Base-by-base conservation (phyloP, 1,139 yeast species). In the Yamadazyma trypodendri region DNA sequence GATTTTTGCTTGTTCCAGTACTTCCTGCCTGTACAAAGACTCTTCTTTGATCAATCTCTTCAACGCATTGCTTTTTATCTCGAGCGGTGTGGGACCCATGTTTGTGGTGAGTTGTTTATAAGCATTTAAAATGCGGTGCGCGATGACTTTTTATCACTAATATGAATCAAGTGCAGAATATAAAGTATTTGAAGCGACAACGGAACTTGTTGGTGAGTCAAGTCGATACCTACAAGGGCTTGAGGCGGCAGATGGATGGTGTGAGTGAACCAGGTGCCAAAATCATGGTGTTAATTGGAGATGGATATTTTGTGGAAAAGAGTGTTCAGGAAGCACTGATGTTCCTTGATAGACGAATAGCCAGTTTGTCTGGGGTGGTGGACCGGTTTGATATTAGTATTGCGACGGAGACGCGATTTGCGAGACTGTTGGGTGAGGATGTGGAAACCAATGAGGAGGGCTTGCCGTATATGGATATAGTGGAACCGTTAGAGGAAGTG, bases 401-500 rank as follows among this genome's bases (percentile, higher is more conserved):
- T 2, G 52, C 46, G 2, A 65, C 31, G 60, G 81, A 18, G 35
- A 58, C 61, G 13, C 24, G 16, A n/a, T 24, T 24, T 17, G 15
- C 6, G 27, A 15, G 10, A 7, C 22, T 8, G 10, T 7, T 12
- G 22, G 22, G 31, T 9, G 14, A 15, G 8, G 32, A 20, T 20
- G 27, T 6, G 4, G 21, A 16, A 17, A 6, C 11, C 9, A 58
- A 65, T 23, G 73, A 67, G 36, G 78, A 68, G 15, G 78, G 71
- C 0, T 55, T 81, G 3, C 88, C 87, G 6, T 55, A 60, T 37
- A 80, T 89, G 81, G 97, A 89, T 41, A 89, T 89, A 17, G 72
- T 82, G 36, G 97, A 90, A 54, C 89, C 84, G 39, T 60, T 90
- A 29, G 96, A 88, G 56, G 95, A 85, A 1, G 81, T 18, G 21